Conservation (phyloP, 148 eudicot genomes). For the Fallopia convolvulus region DNA sequence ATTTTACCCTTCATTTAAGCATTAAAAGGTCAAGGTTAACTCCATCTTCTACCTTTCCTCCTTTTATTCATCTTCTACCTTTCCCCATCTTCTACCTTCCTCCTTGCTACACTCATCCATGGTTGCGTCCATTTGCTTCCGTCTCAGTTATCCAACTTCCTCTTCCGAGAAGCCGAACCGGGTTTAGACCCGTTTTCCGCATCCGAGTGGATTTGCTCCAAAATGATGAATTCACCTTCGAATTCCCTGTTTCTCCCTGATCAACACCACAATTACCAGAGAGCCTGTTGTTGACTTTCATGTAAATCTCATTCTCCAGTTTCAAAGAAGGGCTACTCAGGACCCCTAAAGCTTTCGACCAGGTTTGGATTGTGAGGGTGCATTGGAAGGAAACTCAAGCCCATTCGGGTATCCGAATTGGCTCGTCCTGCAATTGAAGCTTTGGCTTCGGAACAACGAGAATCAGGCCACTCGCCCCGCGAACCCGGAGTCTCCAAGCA, state of each 20-base stretch:
- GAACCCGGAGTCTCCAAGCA: conserved; percentile 71
- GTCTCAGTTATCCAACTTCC: too few species aligned
- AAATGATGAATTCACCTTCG: conserved; percentile 49
- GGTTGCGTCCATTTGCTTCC: too few species aligned
- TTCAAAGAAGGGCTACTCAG: conserved; percentile 8
- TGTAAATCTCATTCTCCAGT: conserved; percentile 12
- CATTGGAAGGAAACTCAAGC: conserved; percentile 18
- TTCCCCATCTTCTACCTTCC: too few species aligned
- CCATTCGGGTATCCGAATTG: conserved; percentile 21
- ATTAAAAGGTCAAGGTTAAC: too few species aligned
- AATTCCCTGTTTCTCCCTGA: conserved; percentile 18
- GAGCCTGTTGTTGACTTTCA: conserved; percentile 13
- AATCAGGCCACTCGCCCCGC: conserved; percentile 80
- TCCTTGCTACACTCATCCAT: too few species aligned
- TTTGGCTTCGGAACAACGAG: conserved; percentile 74
- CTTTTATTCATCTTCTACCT: too few species aligned
- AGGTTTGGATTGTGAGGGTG: background rate
- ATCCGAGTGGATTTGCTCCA: conserved; percentile 35
- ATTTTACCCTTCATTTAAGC: too few species aligned
- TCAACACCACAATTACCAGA: conserved; percentile 13
- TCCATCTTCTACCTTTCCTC: too few species aligned
- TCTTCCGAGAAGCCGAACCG: conserved; percentile 37
- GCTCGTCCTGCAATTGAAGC: conserved; percentile 60
- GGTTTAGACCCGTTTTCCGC: conserved; percentile 32
- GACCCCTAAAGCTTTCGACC: conserved; percentile 11